Percentiles rank a stretch among this genome's conserved stretches.
These are phyloP conservation scores for Penicillium turbatum DNA, from an alignment of 495 filamentous ascomycete species.

Conservation along the genomic window DNA sequence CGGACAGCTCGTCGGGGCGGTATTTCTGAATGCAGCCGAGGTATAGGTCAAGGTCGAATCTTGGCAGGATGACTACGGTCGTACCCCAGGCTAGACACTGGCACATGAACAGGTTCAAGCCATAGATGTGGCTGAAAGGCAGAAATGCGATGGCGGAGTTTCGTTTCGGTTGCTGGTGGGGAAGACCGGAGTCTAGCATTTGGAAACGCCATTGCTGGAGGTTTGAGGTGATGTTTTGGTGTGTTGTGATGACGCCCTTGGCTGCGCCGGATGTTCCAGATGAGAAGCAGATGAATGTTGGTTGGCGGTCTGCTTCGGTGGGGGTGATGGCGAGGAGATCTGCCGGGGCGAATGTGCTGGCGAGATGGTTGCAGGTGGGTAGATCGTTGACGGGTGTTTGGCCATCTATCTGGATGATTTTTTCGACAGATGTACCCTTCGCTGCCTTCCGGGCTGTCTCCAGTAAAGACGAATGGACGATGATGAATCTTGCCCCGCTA, in stretches of 20 bases:
- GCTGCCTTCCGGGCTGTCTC: constrained; percentile 59
- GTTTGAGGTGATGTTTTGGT: constrained; percentile 72
- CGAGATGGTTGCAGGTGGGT: constrained; percentile 19
- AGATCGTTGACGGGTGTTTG: constrained; percentile 10
- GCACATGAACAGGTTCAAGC: constrained; percentile 31
- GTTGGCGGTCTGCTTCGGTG: constrained; percentile 10
- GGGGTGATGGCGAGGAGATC: constrained; percentile 7
- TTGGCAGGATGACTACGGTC: constrained; percentile 60
- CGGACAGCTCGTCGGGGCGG: constrained; percentile 18
- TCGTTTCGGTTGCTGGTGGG: constrained; percentile 30
- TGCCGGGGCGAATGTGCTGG: constrained; percentile 11
- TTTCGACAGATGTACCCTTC: constrained; percentile 24
- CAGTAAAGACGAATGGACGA: constrained; percentile 61
- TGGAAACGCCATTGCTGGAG: constrained; percentile 28
- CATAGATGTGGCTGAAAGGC: constrained; percentile 89
- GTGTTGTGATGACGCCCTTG: constrained; percentile 59
- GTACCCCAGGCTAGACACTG: constrained; percentile 21
- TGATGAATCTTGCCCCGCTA: constrained; percentile 63
- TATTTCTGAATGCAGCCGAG: constrained; percentile 21
- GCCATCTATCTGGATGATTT: constrained; percentile 16
- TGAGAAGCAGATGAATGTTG: constrained; percentile 21
- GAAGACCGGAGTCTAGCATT: constrained; percentile 11
- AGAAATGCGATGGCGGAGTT: constrained; percentile 68
- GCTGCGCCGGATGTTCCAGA: constrained; percentile 24
- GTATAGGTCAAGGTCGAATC: constrained; percentile 61